phyloP scores from a whole-genome alignment of 164 flowering plant species.

The Vitis amurensis region DNA sequence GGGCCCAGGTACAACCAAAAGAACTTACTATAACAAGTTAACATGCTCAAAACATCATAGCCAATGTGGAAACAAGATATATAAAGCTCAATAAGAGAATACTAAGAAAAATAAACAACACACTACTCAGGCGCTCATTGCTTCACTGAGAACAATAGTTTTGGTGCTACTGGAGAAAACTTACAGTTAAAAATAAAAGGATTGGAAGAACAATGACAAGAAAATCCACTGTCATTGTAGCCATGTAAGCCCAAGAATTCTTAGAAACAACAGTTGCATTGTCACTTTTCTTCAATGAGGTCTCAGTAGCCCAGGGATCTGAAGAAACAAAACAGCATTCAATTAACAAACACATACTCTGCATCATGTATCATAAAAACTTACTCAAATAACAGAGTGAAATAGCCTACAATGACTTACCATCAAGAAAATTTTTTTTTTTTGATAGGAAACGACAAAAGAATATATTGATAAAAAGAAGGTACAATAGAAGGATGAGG shows the following conservation, averaged over 20 bases:
- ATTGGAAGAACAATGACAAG: constrained; percentile 54
- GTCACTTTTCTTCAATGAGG: constrained; percentile 47
- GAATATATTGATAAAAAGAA: too few relatives aligned
- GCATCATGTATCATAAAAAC: not conserved
- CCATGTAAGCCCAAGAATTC: constrained; percentile 37
- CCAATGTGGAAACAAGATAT: not conserved
- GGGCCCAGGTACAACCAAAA: not conserved
- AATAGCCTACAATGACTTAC: not conserved
- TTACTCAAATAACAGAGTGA: not conserved
- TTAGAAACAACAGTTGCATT: constrained; percentile 16
- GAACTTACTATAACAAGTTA: not conserved
- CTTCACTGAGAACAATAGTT: not conserved
- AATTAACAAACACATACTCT: not conserved
- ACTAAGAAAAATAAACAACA: not conserved
- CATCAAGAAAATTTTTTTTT: not conserved
- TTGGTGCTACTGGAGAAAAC: constrained; percentile 18
- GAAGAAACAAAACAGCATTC: constrained; percentile 8
- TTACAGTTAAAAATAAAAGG: constrained; percentile 67
- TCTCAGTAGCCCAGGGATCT: constrained; percentile 18
- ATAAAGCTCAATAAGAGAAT: not conserved
- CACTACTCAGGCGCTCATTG: not conserved
- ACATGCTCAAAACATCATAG: constrained; percentile 1
- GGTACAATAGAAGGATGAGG: too few relatives aligned
- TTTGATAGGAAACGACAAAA: too few relatives aligned
- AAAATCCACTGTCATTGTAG: constrained; percentile 45